Evolutionary conservation across 306 rosid species (phyloP).

Genomic region (Vicia sativa): DNA sequence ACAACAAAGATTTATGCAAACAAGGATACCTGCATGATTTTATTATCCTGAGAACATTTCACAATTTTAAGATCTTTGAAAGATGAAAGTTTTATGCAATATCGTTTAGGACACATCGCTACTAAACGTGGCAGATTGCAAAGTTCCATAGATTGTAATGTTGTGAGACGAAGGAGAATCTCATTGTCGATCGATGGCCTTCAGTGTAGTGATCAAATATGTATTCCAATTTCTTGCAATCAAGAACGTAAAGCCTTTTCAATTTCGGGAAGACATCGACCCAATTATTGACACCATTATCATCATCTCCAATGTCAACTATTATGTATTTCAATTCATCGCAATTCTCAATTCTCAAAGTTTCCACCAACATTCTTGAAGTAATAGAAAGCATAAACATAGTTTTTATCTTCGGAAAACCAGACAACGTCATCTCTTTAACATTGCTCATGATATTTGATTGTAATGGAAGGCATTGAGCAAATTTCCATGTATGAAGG

Average conservation of each 20-base stretch:
- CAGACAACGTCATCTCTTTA: not conserved
- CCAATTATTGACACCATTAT: not conserved
- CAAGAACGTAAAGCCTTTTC: rapidly evolving
- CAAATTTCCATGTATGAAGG: not conserved
- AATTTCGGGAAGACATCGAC: not conserved
- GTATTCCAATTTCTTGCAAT: not conserved
- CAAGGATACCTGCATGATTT: not conserved
- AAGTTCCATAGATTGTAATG: not conserved
- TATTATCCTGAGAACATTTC: not conserved
- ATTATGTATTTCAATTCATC: not conserved
- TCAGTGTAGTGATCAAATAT: not conserved
- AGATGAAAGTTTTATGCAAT: not conserved
- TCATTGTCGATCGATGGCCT: not conserved
- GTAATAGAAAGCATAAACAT: no score
- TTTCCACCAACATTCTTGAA: no score
- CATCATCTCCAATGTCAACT: not conserved
- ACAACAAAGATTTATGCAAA: not conserved
- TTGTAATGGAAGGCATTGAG: not conserved
- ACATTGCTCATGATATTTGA: not conserved
- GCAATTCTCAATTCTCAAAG: no score
- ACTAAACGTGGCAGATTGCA: not conserved
- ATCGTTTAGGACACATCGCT: not conserved
- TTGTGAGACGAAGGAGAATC: not conserved
- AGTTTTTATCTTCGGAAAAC: no score
- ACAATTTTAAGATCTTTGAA: not conserved